Conservation (phyloP, 2,329 filamentous ascomycete species). For the Knufia petricola region DNA sequence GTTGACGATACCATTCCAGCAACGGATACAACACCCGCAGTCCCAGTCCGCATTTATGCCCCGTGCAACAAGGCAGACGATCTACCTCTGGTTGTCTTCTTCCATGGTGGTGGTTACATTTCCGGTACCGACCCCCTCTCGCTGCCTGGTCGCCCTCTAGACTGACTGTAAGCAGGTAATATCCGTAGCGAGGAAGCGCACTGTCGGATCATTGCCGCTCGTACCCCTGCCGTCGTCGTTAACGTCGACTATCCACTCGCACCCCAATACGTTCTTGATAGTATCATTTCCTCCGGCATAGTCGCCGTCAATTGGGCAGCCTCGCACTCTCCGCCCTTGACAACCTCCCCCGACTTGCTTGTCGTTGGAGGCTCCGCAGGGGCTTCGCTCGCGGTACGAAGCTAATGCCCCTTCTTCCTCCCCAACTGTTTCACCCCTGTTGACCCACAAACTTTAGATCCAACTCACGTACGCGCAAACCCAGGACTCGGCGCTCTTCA, state of each 20-base stretch:
- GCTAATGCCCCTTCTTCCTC: not conserved
- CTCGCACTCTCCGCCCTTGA: not conserved
- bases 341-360: not conserved
- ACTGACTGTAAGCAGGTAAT: not conserved
- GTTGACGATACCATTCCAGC: not conserved
- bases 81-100: not conserved
- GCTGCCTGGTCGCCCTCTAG: not conserved
- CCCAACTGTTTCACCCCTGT: not conserved
- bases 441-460: not conserved
- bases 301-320: not conserved
- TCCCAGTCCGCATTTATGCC: constrained; percentile 1
- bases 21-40: not conserved
- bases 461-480: not conserved
- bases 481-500: not conserved
- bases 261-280: not conserved
- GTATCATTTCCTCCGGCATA: not conserved
- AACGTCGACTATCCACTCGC: constrained; percentile 1
- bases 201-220: not conserved
- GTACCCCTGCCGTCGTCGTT: not conserved
- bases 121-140: not conserved
- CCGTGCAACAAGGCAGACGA: not conserved
- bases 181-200: constrained; percentile 1
- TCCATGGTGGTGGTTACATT: constrained; percentile 1
- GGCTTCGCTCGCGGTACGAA: not conserved
- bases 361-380: not conserved